These are phyloP conservation scores for Magnaporthiopsis rhizophila DNA, from an alignment of 2,329 filamentous ascomycete species.

Conservation along the genomic window DNA sequence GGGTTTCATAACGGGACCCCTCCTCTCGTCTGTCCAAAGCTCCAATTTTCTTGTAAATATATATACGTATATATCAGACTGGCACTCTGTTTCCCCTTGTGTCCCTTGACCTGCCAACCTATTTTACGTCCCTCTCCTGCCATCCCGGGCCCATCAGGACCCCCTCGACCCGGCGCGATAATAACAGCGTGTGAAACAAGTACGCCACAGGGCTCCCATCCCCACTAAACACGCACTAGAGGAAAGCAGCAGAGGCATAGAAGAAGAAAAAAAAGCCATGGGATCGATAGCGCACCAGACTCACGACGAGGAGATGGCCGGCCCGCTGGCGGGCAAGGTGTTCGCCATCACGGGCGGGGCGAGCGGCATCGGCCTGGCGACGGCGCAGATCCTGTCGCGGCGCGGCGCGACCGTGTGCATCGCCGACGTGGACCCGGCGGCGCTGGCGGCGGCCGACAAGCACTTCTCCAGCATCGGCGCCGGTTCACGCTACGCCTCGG, in stretches of 20 bases:
- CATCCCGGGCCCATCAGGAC: not conserved
- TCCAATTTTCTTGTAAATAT: not conserved
- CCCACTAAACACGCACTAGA: no score
- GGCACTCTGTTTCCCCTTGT: not conserved
- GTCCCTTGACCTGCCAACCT: not conserved
- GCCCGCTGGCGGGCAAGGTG: slow-evolving; percentile 24
- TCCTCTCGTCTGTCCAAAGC: no score
- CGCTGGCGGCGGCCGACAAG: slow-evolving; percentile 21
- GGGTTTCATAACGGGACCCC: no score
- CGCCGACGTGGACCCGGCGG: slow-evolving; percentile 26
- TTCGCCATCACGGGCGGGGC: slow-evolving; percentile 35
- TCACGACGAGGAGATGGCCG: not conserved
- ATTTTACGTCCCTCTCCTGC: not conserved
- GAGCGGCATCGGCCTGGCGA: slow-evolving; percentile 32
- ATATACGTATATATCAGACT: not conserved
- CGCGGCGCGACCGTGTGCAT: slow-evolving; percentile 30
- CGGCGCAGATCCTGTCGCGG: slow-evolving; percentile 27
- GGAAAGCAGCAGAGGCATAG: not conserved
- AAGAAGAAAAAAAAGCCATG: not conserved
- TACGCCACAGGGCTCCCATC: not conserved
- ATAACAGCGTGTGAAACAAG: not conserved
- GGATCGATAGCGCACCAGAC: slow-evolving; percentile 3
- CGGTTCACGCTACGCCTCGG: slow-evolving; percentile 23
- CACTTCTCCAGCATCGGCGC: slow-evolving; percentile 18
- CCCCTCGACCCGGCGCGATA: not conserved